Conservation (phyloP, 2,329 filamentous ascomycete genomes). For the Chaetomiaceae sp. region DNA sequence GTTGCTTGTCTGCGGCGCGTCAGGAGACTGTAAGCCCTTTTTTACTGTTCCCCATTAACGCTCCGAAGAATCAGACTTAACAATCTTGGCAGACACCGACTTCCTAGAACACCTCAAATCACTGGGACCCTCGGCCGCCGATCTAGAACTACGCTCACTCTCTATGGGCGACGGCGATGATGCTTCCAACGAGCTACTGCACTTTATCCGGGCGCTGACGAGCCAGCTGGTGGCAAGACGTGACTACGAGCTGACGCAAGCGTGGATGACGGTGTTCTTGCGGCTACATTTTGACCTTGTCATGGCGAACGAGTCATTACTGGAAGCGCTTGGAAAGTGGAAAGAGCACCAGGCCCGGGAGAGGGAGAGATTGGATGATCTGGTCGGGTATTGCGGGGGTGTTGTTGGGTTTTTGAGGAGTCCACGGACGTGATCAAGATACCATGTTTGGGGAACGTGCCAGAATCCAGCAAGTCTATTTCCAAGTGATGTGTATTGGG, state of each 20-base stretch:
- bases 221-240: conserved; percentile 60
- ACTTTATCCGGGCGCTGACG: conserved; percentile 80
- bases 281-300: conserved; percentile 65
- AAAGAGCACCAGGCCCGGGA: conserved; percentile 68
- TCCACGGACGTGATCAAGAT: conserved; percentile 49
- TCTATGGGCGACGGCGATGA: conserved; percentile 41
- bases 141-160: conserved; percentile 85
- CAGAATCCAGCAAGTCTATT: too few relatives aligned
- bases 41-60: neutral
- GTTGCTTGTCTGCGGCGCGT: conserved; percentile 49
- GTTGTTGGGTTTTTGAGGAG: conserved; percentile 77
- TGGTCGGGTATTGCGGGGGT: conserved; percentile 85
- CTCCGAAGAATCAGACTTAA: conserved; percentile 8
- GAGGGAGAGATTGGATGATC: conserved; percentile 62
- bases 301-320: conserved; percentile 49
- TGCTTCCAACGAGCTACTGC: conserved; percentile 64
- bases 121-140: conserved; percentile 77
- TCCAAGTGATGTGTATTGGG: too few relatives aligned
- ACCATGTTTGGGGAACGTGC: too few relatives aligned
- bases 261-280: conserved; percentile 96
- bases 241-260: conserved; percentile 92
- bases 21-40: conserved; percentile 55
- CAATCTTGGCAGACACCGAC: conserved; percentile 44
- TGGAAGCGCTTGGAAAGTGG: conserved; percentile 63
- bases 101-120: conserved; percentile 77